Percentiles rank a stretch among this genome's conserved stretches.
Conservation (phyloP, 2,329 filamentous ascomycete species). For the Colletotrichum sansevieriae region DNA sequence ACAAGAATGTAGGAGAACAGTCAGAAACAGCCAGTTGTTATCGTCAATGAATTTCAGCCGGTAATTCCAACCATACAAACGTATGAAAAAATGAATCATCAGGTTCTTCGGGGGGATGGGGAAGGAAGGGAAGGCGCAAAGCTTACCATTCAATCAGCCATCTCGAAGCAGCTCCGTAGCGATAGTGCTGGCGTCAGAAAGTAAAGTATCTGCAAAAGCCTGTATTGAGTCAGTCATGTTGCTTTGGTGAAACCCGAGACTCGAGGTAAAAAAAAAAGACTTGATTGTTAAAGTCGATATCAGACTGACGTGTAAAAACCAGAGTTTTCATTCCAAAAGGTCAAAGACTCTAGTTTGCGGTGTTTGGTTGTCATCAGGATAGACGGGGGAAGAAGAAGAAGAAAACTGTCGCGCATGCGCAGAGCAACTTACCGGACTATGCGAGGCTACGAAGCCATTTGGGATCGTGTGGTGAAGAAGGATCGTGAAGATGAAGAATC, state of each 20-base stretch:
- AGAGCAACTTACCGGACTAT: slow-evolving; percentile 46
- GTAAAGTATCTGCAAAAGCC: slow-evolving; percentile 25
- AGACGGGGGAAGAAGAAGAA: slow-evolving; percentile 46
- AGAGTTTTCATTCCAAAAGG: slow-evolving; percentile 84
- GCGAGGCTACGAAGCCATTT: slow-evolving; percentile 30
- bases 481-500: slow-evolving; percentile 28
- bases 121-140: neutral
- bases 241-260: neutral
- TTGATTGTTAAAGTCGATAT: slow-evolving; percentile 49
- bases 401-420: neutral
- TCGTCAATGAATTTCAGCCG: slow-evolving; percentile 88
- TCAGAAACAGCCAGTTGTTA: slow-evolving; percentile 91
- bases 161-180: slow-evolving; percentile 15
- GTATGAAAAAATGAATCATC: slow-evolving; percentile 76
- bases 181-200: slow-evolving; percentile 19
- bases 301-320: slow-evolving; percentile 94
- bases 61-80: slow-evolving; percentile 91
- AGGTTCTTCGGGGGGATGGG: slow-evolving; percentile 44
- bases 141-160: slow-evolving; percentile 30
- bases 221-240: slow-evolving; percentile 21
- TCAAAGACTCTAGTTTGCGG: slow-evolving; percentile 99
- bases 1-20: slow-evolving; percentile 49
- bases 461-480: slow-evolving; percentile 33
- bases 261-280: slow-evolving; percentile 15
- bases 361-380: slow-evolving; percentile 84